Evolutionary conservation across 257 asterid species (phyloP).

Genomic region (Fraxinus cuspidata): DNA sequence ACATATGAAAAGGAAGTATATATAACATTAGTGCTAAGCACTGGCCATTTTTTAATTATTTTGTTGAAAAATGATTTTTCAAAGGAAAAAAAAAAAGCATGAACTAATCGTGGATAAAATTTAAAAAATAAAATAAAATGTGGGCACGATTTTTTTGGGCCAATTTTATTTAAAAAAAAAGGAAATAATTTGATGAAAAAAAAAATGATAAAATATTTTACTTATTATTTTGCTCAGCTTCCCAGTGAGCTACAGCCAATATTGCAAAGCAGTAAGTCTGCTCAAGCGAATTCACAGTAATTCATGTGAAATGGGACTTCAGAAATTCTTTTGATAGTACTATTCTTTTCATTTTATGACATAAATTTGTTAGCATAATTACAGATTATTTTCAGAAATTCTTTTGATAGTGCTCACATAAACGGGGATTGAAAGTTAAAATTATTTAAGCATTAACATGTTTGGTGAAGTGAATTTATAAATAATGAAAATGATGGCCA

Average conservation of each 20-base stretch:
- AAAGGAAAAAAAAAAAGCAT: not conserved
- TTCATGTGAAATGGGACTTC: not conserved
- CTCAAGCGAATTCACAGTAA: not conserved
- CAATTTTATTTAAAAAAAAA: too few species aligned
- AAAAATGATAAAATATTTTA: too few species aligned
- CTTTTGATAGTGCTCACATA: not conserved
- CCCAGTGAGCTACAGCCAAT: too few species aligned
- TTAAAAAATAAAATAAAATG: too few species aligned
- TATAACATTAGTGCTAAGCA: not conserved
- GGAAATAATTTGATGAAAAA: too few species aligned
- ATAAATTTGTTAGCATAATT: not conserved
- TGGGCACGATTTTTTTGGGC: too few species aligned
- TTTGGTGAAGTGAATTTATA: not conserved
- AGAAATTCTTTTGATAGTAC: not conserved
- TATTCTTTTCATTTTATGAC: not conserved
- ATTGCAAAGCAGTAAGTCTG: too few species aligned
- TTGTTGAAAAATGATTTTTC: not conserved
- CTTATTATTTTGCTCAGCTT: too few species aligned
- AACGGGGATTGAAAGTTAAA: not conserved
- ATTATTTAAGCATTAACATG: not conserved
- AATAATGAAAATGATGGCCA: too few species aligned
- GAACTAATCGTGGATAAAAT: not conserved
- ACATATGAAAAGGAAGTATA: not conserved
- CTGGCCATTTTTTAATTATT: slow-evolving; percentile 16
- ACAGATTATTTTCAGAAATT: not conserved